phyloP scores from a whole-genome alignment of 192 early-diverging fungal species.

The Geranomyces michiganensis region DNA sequence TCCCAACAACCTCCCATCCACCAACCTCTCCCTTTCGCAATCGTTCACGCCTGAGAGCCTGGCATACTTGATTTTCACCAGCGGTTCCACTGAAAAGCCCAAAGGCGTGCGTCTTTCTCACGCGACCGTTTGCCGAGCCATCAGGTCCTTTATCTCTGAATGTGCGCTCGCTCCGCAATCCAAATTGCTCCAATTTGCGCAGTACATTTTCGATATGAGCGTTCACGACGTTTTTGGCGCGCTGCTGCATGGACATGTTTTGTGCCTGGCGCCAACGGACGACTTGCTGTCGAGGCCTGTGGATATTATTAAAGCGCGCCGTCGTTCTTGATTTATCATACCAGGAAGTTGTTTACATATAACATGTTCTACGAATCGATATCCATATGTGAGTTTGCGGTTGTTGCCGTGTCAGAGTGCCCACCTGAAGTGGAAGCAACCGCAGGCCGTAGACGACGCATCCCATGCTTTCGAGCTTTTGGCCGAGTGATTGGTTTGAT shows the following conservation, averaged over 20 bases:
- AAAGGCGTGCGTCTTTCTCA: conserved; percentile 41
- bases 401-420: conserved; percentile 1
- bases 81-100: conserved; percentile 47
- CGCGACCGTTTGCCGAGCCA: conserved; percentile 3
- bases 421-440: no score
- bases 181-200: conserved; percentile 10
- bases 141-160: neutral
- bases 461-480: no score
- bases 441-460: no score
- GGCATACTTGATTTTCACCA: conserved; percentile 43
- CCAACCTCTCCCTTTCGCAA: neutral
- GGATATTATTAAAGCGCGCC: neutral
- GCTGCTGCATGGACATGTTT: neutral
- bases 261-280: conserved; percentile 7
- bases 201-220: conserved; percentile 12
- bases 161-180: neutral
- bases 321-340: conserved; percentile 2
- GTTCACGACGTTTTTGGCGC: conserved; percentile 21
- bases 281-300: conserved; percentile 3
- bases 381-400: neutral
- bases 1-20: neutral
- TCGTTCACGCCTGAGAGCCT: conserved; percentile 20
- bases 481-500: no score
- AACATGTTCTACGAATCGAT: neutral
- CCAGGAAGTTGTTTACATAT: no score